Percentiles rank a stretch among this genome's conserved stretches.
Evolutionary conservation across 1,284 basidiomycete species (phyloP).

Genomic region (Earliella scabrosa): DNA sequence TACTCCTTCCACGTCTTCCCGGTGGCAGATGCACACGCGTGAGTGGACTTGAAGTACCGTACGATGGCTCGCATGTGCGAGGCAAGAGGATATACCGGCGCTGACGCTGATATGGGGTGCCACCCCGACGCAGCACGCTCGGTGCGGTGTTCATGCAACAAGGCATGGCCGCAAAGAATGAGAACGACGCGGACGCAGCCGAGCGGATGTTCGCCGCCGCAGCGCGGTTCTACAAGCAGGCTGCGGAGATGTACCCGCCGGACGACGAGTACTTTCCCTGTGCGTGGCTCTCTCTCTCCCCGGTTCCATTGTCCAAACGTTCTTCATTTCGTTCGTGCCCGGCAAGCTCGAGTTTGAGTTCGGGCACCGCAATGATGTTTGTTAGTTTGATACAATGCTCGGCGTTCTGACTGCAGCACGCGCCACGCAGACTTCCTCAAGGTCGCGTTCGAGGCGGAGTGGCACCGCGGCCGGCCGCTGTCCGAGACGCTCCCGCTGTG

Average conservation of each 20-base stretch:
- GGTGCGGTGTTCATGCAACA: slow-evolving; percentile 23
- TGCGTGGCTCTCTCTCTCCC: slow-evolving; percentile 1
- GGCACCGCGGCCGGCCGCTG: slow-evolving; percentile 23
- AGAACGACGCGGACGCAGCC: slow-evolving; percentile 14
- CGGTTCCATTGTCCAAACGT: no score
- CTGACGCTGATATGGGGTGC: neutral
- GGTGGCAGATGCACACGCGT: slow-evolving; percentile 26
- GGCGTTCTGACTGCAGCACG: no score
- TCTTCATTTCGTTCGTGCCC: no score
- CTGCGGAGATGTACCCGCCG: slow-evolving; percentile 23
- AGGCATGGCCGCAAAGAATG: slow-evolving; percentile 19
- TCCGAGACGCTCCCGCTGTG: slow-evolving; percentile 16
- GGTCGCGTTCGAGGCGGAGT: slow-evolving; percentile 23
- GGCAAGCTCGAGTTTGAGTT: no score
- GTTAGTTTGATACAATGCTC: no score
- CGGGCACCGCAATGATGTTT: no score
- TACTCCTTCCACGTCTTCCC: slow-evolving; percentile 24
- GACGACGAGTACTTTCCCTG: slow-evolving; percentile 26
- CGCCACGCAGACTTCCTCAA: slow-evolving; percentile 27
- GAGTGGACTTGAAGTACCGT: no score
- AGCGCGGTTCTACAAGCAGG: slow-evolving; percentile 23
- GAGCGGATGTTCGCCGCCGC: slow-evolving; percentile 21
- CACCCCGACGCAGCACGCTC: slow-evolving; percentile 13
- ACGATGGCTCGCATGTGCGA: no score
- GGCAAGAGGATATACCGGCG: neutral